A percentile compares a stretch with the other conserved stretches of the same genome.
These are phyloP conservation scores for Udeniomyces megalosporus DNA, from an alignment of 768 basidiomycete species.

Conservation along the genomic window DNA sequence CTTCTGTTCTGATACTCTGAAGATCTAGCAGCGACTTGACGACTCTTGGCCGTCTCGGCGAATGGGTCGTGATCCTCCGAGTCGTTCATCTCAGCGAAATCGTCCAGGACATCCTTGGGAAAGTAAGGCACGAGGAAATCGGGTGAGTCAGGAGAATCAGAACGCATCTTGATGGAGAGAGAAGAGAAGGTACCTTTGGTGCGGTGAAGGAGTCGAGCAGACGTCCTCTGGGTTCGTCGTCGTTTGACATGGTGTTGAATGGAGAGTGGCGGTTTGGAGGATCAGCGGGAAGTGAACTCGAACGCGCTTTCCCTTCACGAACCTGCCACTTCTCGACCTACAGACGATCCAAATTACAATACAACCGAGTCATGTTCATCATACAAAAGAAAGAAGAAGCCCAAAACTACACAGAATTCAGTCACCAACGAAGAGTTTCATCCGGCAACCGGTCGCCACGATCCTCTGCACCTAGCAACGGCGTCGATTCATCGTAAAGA, in stretches of 20 bases:
- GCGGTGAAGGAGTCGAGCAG: constrained; percentile 14
- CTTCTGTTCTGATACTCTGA: constrained; percentile 88
- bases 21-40: constrained; percentile 84
- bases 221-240: not conserved
- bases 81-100: constrained; percentile 84
- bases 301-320: too few species aligned
- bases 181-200: constrained; percentile 6
- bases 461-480: too few species aligned
- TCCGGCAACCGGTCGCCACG: too few species aligned
- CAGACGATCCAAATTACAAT: too few species aligned
- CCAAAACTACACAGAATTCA: too few species aligned
- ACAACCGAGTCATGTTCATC: too few species aligned
- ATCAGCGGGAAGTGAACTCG: too few species aligned
- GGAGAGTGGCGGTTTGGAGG: too few species aligned
- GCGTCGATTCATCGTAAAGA: too few species aligned
- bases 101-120: constrained; percentile 60
- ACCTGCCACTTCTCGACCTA: too few species aligned
- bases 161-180: not conserved
- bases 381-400: too few species aligned
- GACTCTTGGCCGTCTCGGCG: constrained; percentile 77
- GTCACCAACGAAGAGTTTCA: too few species aligned
- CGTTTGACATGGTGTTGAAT: not conserved
- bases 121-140: not conserved
- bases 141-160: not conserved
- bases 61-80: constrained; percentile 57